Evolutionary conservation across 257 asterid genomes (phyloP), one percentile per base, ranked within the genome.

Genomic region (Ilex aquifolium): DNA sequence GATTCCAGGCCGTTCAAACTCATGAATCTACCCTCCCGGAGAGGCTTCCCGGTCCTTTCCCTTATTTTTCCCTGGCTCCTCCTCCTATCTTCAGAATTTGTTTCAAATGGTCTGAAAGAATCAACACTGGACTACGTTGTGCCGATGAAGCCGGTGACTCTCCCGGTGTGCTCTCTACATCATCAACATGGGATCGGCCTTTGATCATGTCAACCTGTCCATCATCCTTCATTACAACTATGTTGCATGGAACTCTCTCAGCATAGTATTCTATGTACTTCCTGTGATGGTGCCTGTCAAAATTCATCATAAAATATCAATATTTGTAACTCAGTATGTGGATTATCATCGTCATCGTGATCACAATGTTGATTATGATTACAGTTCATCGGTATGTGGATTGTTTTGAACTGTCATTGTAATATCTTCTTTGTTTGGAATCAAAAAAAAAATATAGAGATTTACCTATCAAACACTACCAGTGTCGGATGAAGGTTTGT

Each of bases 401-500:
- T 50, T 44, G 50, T 13, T 8, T 44, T 44, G 13, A 44, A 44
- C 50, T 44, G 50, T 44, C 27, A 21, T 21, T 21, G 27, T 21
- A 21, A 21, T 21, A 21, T n/a, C n/a, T n/a, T n/a, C n/a, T n/a
- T n/a, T 21, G 27, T 21, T 21, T 21, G 27, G 27, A 21, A 21
- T 21, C 0, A 21, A 21, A 21, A 21, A 21, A 21, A 21, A 21
- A 0, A 21, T 21, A 21, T 21, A 21, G 27, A 14, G 2, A 39
- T 2, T 13, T 75, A 87, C 95, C 82, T 82, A 69, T 88, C 96
- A 16, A 85, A 86, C 12, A 85, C 87, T 2, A 82, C 92, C 21
- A 88, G 64, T 1, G 87, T 77, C 9, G 95, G 83, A 65, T 77
- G 83, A 9, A 82, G 74, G 61, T 68, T 77, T 72, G 77, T 77